Conservation (phyloP, 768 basidiomycete genomes). For the Nevesoporus exiguus region DNA sequence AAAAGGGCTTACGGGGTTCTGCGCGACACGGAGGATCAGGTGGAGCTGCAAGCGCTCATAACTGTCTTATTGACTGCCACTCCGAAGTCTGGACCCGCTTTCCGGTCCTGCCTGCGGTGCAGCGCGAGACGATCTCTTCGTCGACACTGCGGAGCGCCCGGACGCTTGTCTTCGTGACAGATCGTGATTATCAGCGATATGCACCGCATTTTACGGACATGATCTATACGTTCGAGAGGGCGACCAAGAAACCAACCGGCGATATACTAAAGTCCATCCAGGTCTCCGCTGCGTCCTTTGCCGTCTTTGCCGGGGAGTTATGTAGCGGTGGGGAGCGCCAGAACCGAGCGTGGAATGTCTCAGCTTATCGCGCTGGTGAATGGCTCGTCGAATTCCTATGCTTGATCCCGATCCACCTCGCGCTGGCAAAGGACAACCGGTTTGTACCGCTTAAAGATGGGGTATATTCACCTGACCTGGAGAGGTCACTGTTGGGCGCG, state of each 20-base stretch:
- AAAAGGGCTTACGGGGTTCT: conserved; percentile 32
- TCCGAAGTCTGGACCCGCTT: conserved; percentile 59
- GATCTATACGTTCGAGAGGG: conserved; percentile 44
- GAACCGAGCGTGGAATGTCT: conserved; percentile 28
- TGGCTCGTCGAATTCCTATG: conserved; percentile 62
- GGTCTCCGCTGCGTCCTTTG: conserved; percentile 33
- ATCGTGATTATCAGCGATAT: conserved; percentile 35
- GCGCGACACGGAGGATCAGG: conserved; percentile 4
- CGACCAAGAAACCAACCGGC: conserved; percentile 51
- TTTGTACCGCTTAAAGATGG: conserved; percentile 62
- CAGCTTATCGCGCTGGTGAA: conserved; percentile 48
- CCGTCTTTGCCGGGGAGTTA: conserved; percentile 23
- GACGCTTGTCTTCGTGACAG: conserved; percentile 44
- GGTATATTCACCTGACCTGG: conserved; percentile 46
- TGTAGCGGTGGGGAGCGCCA: background rate
- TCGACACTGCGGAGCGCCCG: conserved; percentile 32
- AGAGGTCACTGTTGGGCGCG: conserved; percentile 54
- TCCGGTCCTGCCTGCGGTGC: conserved; percentile 52
- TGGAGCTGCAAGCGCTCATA: conserved; percentile 35
- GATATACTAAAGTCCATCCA: conserved; percentile 39
- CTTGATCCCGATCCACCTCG: conserved; percentile 63
- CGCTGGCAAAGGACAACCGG: conserved; percentile 54
- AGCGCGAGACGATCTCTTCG: conserved; percentile 40
- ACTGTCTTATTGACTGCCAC: conserved; percentile 52
- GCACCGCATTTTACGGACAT: conserved; percentile 43